phyloP scores from a whole-genome alignment of 2,329 filamentous ascomycete species.

The Paraphaeosphaeria minitans region DNA sequence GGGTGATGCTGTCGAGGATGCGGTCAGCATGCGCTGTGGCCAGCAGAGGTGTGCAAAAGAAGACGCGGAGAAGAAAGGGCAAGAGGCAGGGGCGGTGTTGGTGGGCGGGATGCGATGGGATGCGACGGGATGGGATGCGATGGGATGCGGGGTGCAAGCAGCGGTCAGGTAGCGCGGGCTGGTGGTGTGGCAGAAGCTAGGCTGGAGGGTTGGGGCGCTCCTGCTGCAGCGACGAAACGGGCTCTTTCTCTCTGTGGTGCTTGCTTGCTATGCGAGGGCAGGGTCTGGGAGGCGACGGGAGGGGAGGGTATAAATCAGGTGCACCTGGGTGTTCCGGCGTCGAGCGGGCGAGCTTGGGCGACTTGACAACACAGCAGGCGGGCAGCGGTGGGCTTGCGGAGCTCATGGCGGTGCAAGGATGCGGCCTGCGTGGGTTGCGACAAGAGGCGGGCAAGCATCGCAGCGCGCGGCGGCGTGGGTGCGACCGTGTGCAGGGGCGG shows the following conservation, averaged over 20 bases:
- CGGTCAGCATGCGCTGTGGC: conserved; percentile 36
- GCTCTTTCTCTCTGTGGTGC: conserved; percentile 12
- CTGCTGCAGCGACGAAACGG: conserved; percentile 23
- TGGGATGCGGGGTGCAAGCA: conserved; percentile 28
- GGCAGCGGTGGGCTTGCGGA: conserved; percentile 37
- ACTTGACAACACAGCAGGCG: conserved; percentile 41
- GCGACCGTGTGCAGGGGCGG: conserved; percentile 32
- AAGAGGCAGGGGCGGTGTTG: conserved; percentile 15
- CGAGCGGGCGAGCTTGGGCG: conserved; percentile 21
- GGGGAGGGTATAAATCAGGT: conserved; percentile 23
- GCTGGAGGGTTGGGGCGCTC: conserved; percentile 7
- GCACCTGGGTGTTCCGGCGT: background rate
- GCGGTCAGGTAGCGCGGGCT: conserved; percentile 18
- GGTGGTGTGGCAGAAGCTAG: conserved; percentile 16
- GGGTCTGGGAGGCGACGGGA: conserved; percentile 39
- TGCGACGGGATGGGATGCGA: too few species aligned
- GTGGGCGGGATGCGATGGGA: conserved; percentile 10
- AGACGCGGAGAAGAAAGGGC: conserved; percentile 12
- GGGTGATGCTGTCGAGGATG: conserved; percentile 69
- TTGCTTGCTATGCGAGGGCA: conserved; percentile 46
- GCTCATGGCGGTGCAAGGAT: conserved; percentile 38
- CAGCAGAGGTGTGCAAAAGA: conserved; percentile 11
- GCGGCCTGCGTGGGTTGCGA: conserved; percentile 37
- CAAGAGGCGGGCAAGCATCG: conserved; percentile 28
- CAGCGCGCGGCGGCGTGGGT: conserved; percentile 21